Evolutionary conservation across 805 yeast species (phyloP), one percentile per base, ranked within the genome.

Genomic region (Ogataea siamensis): DNA sequence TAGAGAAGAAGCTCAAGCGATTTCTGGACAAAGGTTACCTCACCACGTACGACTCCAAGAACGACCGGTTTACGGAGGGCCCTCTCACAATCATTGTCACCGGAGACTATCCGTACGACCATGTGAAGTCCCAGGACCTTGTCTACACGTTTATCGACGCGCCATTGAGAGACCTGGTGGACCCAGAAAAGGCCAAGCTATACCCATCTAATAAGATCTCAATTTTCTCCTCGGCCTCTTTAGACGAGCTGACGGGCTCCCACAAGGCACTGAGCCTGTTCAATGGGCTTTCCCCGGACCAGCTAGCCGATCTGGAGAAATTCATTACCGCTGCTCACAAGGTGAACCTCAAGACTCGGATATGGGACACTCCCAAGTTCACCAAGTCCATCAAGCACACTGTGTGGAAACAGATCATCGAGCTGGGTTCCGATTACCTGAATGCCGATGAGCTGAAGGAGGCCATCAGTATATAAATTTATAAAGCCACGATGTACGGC

Each of bases 361-460:
- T 82, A 25, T 83, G 89, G 88, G 88, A 80, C 18, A 80, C 78
- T 5, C 80, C 86, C 1, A 64, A 64, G 20, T 81, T 86, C 83
- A 87, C 89, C 2, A 50, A 57, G 3, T 43, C 54, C 6, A 54
- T 66, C 19, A 67, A 78, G 39, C 57, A 72, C 37, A 53, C 55
- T 5, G 70, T 80, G 24, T 75, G 83, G 76, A 51, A 54, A 40
- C 75, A 73, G 42, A 58, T 78, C 16, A 54, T 69, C 26, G 62
- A 58, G 15, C 41, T 67, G 16, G 79, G 77, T 5, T 66, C 73
- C 10, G 88, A 82, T 54, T 65, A 73, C 39, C 53, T 83, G 32
- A 83, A 81, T 49, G 78, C 74, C 3, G 87, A 83, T 54, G 80
- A 79, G 46, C 58, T 83, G n/a, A 46, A 57, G 10, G 54, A 50